Base-by-base conservation (phyloP, 495 filamentous ascomycete species). In the Cercophora scortea region DNA sequence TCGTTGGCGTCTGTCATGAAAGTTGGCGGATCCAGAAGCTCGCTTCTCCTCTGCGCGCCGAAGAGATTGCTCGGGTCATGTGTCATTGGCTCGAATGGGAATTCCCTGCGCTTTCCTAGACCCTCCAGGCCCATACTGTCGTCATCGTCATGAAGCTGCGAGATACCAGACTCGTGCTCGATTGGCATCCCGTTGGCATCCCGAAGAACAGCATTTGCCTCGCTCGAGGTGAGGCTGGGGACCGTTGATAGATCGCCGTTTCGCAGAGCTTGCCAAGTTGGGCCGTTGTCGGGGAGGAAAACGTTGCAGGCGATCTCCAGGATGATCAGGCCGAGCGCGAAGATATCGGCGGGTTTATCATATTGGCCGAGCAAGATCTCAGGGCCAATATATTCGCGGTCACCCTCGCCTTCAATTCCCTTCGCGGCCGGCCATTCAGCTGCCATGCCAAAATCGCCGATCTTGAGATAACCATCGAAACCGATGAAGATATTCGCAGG, bases 371-470 rank as follows among this genome's bases (percentile, higher is more conserved):
- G 77, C 11, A 98, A 77, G 44, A 95, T 87, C 63, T 98, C 93
- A 0, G 91, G 90, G 7, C 86, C 90, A 60, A 98, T 90, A 63
- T 98, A 98, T 62, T 93, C 88, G 43, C 93, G 87, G 61, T 98
- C 93, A 15, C 93, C 93, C 70, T 98, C 93, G 33, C 87, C 83
- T 50, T 98, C 93, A 38, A 94, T 83, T 19, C 81, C 82, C 19
- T 79, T 70, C 47, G 83, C 77, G 7, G 84, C 86, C 2, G 92
- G 90, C 82, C 85, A 89, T 13, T 70, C 58, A n/a, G 83, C 80
- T 41, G 93, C 90, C 79, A 97, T 82, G 40, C 93, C 93, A 66
- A 98, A 98, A 70, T 98, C 93, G 42, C 82, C 92, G 60, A 98
- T 94, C 69, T 97, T 98, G 40, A 98, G 71, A 17, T 85, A 81